Base-by-base conservation (phyloP, 768 basidiomycete genomes). In the Lentinula detonsa region DNA sequence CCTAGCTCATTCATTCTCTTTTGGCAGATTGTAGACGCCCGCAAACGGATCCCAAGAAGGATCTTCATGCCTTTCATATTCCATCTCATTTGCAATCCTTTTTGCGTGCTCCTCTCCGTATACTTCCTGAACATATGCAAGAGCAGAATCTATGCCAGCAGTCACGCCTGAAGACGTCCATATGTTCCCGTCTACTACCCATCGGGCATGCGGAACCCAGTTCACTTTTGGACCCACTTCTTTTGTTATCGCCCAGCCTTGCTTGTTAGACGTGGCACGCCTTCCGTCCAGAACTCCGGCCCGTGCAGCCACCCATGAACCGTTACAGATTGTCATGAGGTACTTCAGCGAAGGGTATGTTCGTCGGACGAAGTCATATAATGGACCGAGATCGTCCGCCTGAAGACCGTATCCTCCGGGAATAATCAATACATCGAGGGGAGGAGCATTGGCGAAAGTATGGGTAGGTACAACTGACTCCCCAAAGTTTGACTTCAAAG, bases 101-200 rank as follows among this genome's bases (percentile, higher is more conserved):
- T 65, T 64, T 16, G 75, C 72, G 48, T 71, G 62, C 28, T 73
- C 69, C 51, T 67, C 62, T 28, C 77, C 79, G 68, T 76, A 76
- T 40, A 76, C 66, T 53, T 73, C 63, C 28, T 62, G 71, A 45
- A 77, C 72, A 65, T 73, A 75, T 9, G 73, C 75, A 57, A 78
- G 73, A 15, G 67, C 71, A 15, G 69, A 66, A 64, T 79, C 77
- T n/a, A 75, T 70, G 18, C 79, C 79, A 33, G 80, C 78, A 57
- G 72, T 76, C 31, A 81, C 74, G 0, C 81, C 81, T 0, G 79
- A 79, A 4, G 77, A 75, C 4, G 78, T 77, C 78, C 79, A 81
- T 23, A 80, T 68, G 61, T 81, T 81, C 8, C 75, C 79, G 64
- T 79, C 76, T 1, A 73, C 74, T 0, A 81, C 78, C 80, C 79